Base-by-base conservation (phyloP, 2,329 filamentous ascomycete species). In the Coleophoma cylindrospora region DNA sequence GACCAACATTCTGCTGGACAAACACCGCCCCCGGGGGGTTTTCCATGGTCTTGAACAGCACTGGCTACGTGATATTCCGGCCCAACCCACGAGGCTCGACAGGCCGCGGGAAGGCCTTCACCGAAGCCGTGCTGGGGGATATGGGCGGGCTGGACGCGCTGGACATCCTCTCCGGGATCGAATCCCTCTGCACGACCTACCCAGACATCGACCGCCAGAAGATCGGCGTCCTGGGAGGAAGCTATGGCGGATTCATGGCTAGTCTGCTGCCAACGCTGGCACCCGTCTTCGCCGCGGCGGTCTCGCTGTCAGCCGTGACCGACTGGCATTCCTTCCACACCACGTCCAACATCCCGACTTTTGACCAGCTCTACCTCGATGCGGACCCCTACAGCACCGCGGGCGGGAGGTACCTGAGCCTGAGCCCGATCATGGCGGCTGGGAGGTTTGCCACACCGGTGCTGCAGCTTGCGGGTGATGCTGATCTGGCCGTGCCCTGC, bases 271-370 rank as follows among this genome's bases (percentile, higher is more conserved):
- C 44, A 19, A 46, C 44, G n/a, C 44, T 46, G 19, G 17, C 27
- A 14, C 44, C 44, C 5, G 21, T 46, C 14, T 46, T 46, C 44
- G 36, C 19, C 11, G 44, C 44, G 9, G 37, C 44, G 4, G 44
- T 46, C 14, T 46, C 44, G 7, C n/a, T 46, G 11, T 34, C 44
- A 2, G 44, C 44, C 6, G 44, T 46, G 12, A 46, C 44, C 13
- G 44, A 46, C n/a, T 46, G 44, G 44, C 44, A 46, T 36, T 46
- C 44, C 13, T 46, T 46, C 15, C 44, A 46, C 44, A 46, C 33
- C 27, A 46, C 44, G n/a, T 36, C 14, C 44, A 46, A 46, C 15
- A 46, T 46, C 15, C 44, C 44, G 11, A 34, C 13, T 3, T 46
- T 46, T 15, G 44, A 46, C 19, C n/a, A 34, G 11, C 36, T 46